A percentile compares a stretch with the other conserved stretches of the same genome.
Evolutionary conservation across 495 filamentous ascomycete genomes (phyloP).

Genomic region (Parachaetomium inaequale): DNA sequence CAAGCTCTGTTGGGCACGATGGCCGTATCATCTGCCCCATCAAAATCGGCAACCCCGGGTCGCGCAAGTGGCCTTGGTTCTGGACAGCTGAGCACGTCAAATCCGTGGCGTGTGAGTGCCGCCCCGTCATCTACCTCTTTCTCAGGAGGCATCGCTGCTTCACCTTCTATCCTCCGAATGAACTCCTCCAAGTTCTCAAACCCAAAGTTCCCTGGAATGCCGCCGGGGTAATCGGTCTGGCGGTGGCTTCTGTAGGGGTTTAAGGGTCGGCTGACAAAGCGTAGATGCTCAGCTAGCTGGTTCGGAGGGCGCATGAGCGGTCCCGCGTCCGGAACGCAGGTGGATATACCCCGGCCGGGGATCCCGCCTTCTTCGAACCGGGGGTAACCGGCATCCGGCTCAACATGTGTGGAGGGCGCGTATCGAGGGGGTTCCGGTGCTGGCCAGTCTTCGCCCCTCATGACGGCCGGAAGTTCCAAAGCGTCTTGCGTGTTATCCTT

Average conservation of each 20-base stretch:
- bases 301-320: neutral
- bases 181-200: constrained; percentile 38
- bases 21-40: neutral
- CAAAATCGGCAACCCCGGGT: neutral
- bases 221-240: neutral
- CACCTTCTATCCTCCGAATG: constrained; percentile 39
- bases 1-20: neutral
- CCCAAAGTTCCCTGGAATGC: neutral
- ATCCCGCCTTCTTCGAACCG: no score
- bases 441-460: neutral
- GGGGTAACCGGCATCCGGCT: neutral
- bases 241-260: neutral
- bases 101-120: neutral
- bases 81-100: neutral
- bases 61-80: neutral
- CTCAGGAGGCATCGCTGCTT: constrained; percentile 13
- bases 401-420: neutral
- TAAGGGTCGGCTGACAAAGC: no score
- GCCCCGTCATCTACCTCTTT: neutral
- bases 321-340: neutral
- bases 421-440: neutral
- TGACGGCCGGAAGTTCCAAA: neutral
- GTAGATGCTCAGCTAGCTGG: neutral
- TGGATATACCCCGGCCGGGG: neutral
- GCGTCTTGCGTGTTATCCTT: neutral